phyloP scores from a whole-genome alignment of 2,329 filamentous ascomycete genomes.

The Fusarium aywerte region DNA sequence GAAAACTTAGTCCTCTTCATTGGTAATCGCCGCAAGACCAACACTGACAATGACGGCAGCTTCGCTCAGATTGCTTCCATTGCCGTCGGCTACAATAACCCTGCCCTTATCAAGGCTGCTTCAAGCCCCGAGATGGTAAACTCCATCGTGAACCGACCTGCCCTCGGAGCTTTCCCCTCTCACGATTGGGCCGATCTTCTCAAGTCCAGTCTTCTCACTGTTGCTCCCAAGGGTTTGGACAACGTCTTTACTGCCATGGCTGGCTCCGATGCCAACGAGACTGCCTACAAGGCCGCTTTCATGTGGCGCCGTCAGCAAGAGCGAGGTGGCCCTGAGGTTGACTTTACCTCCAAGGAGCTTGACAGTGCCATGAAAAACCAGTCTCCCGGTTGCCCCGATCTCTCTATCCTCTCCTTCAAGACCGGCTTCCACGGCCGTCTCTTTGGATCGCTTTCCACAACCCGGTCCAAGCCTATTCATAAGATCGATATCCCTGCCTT shows the following conservation, averaged over 20 bases:
- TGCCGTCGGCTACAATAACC: constrained; percentile 92
- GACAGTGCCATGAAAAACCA: constrained; percentile 82
- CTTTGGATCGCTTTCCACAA: constrained; percentile 88
- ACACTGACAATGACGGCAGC: constrained; percentile 53
- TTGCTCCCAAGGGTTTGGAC: constrained; percentile 83
- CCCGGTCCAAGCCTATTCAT: constrained; percentile 92
- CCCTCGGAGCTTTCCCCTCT: constrained; percentile 89
- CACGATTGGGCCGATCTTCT: constrained; percentile 85
- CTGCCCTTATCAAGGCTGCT: constrained; percentile 74
- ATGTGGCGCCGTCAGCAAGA: constrained; percentile 88
- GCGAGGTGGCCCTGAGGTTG: constrained; percentile 79
- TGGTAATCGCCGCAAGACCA: neutral
- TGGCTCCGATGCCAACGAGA: constrained; percentile 93
- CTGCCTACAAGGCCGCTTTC: constrained; percentile 94
- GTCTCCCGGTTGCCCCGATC: constrained; percentile 75
- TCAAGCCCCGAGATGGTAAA: constrained; percentile 81
- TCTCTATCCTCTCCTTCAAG: constrained; percentile 91
- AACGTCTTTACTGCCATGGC: constrained; percentile 93
- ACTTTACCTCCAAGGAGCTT: constrained; percentile 83
- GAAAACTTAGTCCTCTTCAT: neutral
- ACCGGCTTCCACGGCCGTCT: constrained; percentile 90
- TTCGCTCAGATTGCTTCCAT: constrained; percentile 95
- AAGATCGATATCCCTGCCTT: constrained; percentile 95
- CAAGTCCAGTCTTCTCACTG: constrained; percentile 81
- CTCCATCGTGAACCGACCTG: constrained; percentile 87